phyloP scores from a whole-genome alignment of 352 stramenopile genomes.

The Pythium oligandrum region DNA sequence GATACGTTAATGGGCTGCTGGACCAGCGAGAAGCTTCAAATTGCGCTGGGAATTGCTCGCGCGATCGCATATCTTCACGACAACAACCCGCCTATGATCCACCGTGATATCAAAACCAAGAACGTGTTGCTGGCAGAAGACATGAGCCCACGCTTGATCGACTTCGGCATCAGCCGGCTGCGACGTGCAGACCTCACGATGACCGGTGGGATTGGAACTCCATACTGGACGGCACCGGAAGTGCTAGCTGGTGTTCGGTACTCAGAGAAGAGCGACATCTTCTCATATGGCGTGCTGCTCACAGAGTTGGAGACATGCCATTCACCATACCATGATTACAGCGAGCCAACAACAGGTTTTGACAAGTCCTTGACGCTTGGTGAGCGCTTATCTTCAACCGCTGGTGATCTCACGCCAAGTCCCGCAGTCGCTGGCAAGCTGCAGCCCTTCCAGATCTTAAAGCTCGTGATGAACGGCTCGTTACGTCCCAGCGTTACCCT shows the following conservation, averaged over 20 bases:
- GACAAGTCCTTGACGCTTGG: neutral
- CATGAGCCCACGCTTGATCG: conserved; percentile 32
- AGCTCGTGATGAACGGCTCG: conserved; percentile 12
- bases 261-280: conserved; percentile 18
- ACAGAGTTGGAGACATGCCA: conserved; percentile 16
- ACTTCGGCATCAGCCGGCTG: conserved; percentile 31
- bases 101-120: conserved; percentile 20
- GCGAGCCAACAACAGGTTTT: conserved; percentile 15
- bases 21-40: conserved; percentile 28
- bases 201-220: conserved; percentile 13
- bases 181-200: conserved; percentile 20
- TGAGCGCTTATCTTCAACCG: neutral
- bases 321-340: conserved; percentile 9
- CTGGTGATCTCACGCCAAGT: neutral
- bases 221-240: conserved; percentile 20
- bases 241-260: conserved; percentile 21
- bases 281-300: conserved; percentile 17
- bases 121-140: conserved; percentile 21
- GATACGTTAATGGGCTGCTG: conserved; percentile 23
- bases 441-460: conserved; percentile 15
- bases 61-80: conserved; percentile 36
- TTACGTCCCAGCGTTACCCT: conserved; percentile 4
- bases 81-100: conserved; percentile 12
- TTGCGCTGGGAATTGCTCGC: conserved; percentile 31
- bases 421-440: neutral